phyloP scores from a whole-genome alignment of 2,329 filamentous ascomycete genomes.

The Drechmeria coniospora region DNA sequence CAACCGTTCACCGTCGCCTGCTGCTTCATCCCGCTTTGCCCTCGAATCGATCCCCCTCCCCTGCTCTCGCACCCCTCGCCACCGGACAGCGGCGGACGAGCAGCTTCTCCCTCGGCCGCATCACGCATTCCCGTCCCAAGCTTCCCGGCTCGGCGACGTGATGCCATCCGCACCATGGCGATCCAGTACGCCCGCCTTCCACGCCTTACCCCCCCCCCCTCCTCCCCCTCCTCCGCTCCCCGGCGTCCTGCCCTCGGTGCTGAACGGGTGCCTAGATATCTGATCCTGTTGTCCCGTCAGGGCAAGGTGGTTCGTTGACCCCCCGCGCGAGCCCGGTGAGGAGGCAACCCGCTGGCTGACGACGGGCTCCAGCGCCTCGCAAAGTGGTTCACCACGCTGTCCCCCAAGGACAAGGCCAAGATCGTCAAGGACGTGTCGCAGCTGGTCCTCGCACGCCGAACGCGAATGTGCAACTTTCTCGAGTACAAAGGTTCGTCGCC shows the following conservation, averaged over 20 bases:
- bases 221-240: slow-evolving; percentile 1
- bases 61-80: neutral
- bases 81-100: too few relatives aligned
- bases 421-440: slow-evolving; percentile 99
- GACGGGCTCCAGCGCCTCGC: slow-evolving; percentile 59
- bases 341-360: slow-evolving; percentile 3
- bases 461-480: slow-evolving; percentile 99
- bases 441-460: slow-evolving; percentile 85
- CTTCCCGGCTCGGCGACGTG: slow-evolving; percentile 7
- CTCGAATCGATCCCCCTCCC: slow-evolving; percentile 1
- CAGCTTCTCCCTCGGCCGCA: neutral
- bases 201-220: slow-evolving; percentile 2
- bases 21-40: too few relatives aligned
- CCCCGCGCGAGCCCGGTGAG: neutral
- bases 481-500: slow-evolving; percentile 77
- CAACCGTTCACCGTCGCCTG: too few relatives aligned
- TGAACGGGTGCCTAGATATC: slow-evolving; percentile 50
- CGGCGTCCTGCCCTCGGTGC: slow-evolving; percentile 4
- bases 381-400: slow-evolving; percentile 98
- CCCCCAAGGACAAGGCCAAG: slow-evolving; percentile 97
- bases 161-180: slow-evolving; percentile 20
- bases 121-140: slow-evolving; percentile 3
- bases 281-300: slow-evolving; percentile 93
- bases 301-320: slow-evolving; percentile 81
- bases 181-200: slow-evolving; percentile 23